Evolutionary conservation across 1,284 basidiomycete species (phyloP).

Genomic region (Microbotryum silenes-acaulis): DNA sequence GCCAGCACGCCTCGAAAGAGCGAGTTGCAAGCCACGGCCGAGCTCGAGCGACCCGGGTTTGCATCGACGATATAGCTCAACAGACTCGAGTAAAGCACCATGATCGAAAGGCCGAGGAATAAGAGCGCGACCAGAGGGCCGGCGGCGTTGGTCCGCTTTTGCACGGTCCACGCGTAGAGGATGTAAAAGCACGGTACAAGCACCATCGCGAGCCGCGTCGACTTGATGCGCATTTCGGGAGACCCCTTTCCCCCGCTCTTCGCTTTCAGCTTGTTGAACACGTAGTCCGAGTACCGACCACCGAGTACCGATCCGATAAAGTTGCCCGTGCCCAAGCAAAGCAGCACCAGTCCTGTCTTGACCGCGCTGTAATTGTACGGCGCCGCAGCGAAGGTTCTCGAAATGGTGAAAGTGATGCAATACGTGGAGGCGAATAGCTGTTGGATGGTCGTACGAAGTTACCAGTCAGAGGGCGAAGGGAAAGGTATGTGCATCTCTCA

Average conservation of each 20-base stretch:
- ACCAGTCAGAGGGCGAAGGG: background rate
- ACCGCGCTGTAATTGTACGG: slow-evolving; percentile 63
- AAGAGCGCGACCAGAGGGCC: slow-evolving; percentile 22
- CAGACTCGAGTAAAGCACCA: slow-evolving; percentile 55
- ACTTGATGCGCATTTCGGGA: slow-evolving; percentile 33
- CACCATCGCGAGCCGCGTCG: slow-evolving; percentile 28
- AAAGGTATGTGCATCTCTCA: background rate
- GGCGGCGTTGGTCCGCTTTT: slow-evolving; percentile 48
- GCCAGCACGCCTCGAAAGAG: slow-evolving; percentile 52
- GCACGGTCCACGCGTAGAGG: slow-evolving; percentile 67
- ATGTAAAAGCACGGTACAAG: slow-evolving; percentile 47
- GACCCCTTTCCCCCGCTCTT: slow-evolving; percentile 57
- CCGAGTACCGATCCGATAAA: slow-evolving; percentile 59
- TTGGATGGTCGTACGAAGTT: slow-evolving; percentile 44
- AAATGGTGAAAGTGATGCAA: slow-evolving; percentile 58
- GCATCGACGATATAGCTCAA: slow-evolving; percentile 67
- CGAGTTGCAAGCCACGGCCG: slow-evolving; percentile 61
- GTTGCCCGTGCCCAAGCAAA: slow-evolving; percentile 63
- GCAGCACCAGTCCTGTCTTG: slow-evolving; percentile 63
- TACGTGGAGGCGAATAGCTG: slow-evolving; percentile 62
- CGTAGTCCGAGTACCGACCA: slow-evolving; percentile 65
- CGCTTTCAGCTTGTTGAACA: slow-evolving; percentile 52
- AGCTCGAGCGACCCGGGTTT: slow-evolving; percentile 62
- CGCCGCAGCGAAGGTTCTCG: slow-evolving; percentile 47
- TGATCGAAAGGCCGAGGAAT: slow-evolving; percentile 48